Evolutionary conservation across 768 basidiomycete species (phyloP), one percentile per base, ranked within the genome.

Genomic region (Boletus rubescentipes): DNA sequence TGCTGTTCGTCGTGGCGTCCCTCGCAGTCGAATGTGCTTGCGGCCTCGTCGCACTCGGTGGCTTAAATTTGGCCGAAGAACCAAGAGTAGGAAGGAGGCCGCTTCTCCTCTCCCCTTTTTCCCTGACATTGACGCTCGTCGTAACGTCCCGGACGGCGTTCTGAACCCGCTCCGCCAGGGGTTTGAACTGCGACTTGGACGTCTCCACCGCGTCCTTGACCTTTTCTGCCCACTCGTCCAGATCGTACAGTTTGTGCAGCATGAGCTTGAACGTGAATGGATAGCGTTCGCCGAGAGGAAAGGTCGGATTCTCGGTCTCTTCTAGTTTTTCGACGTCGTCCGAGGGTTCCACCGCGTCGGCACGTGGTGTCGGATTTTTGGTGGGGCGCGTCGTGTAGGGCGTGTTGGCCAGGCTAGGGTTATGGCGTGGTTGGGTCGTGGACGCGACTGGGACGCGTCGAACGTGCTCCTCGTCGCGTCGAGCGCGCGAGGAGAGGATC

Each of bases 221-320:
- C 65, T 79, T 82, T 58, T 73, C 72, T 1, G 70, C 75, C 82
- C 84, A 87, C 49, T 85, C 83, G 20, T 81, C 80, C 49, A 79
- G 44, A 21, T 78, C 74, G 67, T 87, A 87, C 11, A 86, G 72
- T 64, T 83, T 81, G 71, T 87, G 82, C 52, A 86, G 66, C 83
- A 85, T 86, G 61, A 82, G 73, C 61, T 79, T 81, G 75, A 86
- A 87, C 32, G 81, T 85, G 70, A 87, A 87, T 16, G 75, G 75
- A 60, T 79, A 82, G 46, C 72, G 69, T 57, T 60, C 55, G 0
- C 34, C 59, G 6, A 78, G 63, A 5, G 79, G 79, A 53, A 84
- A 83, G 35, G 72, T 71, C 2, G 70, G 72, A 1, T 61, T 73
- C 42, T 70, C 68, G 12, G 50, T 37, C 2, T 67, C 66, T 42